These are phyloP conservation scores for Colletotrichum cereale DNA, from an alignment of 2,329 filamentous ascomycete species.

Conservation along the genomic window DNA sequence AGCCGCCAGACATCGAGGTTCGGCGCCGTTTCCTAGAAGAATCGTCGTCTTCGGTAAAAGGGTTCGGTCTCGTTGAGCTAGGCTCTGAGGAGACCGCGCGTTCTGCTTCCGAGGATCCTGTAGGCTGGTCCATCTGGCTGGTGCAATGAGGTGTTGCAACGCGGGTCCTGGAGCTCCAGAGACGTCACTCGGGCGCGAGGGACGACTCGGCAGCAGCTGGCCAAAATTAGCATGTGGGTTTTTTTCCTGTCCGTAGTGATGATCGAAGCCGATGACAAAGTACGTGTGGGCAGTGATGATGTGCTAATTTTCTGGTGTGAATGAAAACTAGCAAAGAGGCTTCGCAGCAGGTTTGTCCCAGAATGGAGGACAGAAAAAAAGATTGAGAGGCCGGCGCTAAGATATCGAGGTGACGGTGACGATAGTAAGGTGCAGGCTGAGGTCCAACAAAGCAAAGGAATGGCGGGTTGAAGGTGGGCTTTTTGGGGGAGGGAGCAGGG, in stretches of 20 bases:
- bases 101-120: constrained; percentile 65
- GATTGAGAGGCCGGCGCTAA: constrained; percentile 22
- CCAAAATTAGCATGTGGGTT: constrained; percentile 70
- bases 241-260: constrained; percentile 38
- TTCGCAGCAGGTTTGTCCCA: constrained; percentile 24
- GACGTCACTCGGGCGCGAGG: constrained; percentile 65
- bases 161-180: constrained; percentile 60
- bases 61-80: constrained; percentile 72
- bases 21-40: constrained; percentile 72
- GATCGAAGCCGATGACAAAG: constrained; percentile 40
- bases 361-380: constrained; percentile 2
- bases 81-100: constrained; percentile 73
- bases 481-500: constrained; percentile 36
- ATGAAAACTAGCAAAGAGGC: constrained; percentile 41
- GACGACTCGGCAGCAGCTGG: constrained; percentile 66
- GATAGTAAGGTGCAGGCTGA: constrained; percentile 35
- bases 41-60: constrained; percentile 70
- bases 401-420: constrained; percentile 34
- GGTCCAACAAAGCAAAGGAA: constrained; percentile 28
- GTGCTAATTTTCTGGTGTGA: constrained; percentile 46
- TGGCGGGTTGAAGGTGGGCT: constrained; percentile 37
- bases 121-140: constrained; percentile 68
- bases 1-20: constrained; percentile 66
- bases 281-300: constrained; percentile 17
- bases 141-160: constrained; percentile 51